Evolutionary conservation across 1,139 yeast genomes (phyloP), one percentile per base, ranked within the genome.

Genomic region (Blastobotrys niveus): DNA sequence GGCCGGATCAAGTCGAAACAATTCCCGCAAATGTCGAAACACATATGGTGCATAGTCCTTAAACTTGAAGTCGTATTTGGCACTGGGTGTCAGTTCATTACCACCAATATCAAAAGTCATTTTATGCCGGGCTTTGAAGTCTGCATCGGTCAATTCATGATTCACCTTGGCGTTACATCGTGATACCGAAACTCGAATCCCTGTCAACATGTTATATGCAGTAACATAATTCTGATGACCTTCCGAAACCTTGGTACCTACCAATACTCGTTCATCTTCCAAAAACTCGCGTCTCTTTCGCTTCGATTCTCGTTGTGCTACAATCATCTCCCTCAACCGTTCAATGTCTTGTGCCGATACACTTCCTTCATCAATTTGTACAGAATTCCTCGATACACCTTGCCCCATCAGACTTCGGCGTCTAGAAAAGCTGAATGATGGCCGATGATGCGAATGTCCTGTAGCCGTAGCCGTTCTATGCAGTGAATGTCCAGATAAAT

Each of bases 191-290:
- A 89, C 95, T 48, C 98, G 73, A 42, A 93, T 91, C 10, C 99
- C 98, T 0, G 98, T 89, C 47, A 93, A 73, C 96, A 93, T 91
- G 63, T 91, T 88, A 63, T 91, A 93, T 1, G 97, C 98, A 72
- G 91, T 81, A 30, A 88, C 87, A 58, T 83, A 93, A 63, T 89
- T 91, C 43, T 80, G 88, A 60, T 91, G 97, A 37, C 96, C 97
- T 63, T 87, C 95, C 51, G 84, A 78, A 38, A 88, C 91, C 54
- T 82, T 81, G 51, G 85, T 83, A 1, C 95, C 95, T 8, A 84
- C 82, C 34, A 82, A 62, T 3, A 82, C 88, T 41, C 73, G 71
- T 54, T 79, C 86, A 52, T 79, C 86, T 42, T 78, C 80, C 42
- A 72, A 57, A 43, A 64, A 62, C 46, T 72, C 76, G 31, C 63